Conservation (phyloP, 345 rosid genomes). For the Gossypium mustelinum region DNA sequence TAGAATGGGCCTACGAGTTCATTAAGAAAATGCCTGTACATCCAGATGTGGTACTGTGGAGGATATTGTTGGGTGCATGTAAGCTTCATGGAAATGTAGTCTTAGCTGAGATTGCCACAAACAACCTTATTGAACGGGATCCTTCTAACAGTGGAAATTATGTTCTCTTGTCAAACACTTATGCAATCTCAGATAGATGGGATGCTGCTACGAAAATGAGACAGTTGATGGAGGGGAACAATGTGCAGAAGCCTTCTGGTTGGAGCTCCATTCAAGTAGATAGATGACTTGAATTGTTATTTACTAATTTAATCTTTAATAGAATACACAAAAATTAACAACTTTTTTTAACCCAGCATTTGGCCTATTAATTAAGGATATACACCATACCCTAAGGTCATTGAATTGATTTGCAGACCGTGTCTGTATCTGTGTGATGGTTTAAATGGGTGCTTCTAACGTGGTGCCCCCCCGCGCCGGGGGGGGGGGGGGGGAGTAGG, state of each 20-base stretch:
- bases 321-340: no score
- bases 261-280: conserved; percentile 3
- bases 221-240: conserved; percentile 39
- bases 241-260: conserved; percentile 31
- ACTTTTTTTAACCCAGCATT: no score
- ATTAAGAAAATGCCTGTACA: conserved; percentile 39
- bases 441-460: no score
- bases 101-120: conserved; percentile 46
- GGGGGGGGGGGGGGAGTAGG: no score
- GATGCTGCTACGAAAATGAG: conserved; percentile 43
- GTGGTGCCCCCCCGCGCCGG: no score
- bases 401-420: no score
- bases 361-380: no score
- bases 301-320: no score
- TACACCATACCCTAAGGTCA: no score
- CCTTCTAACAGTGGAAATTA: conserved; percentile 58
- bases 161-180: conserved; percentile 55
- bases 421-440: no score
- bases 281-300: neutral
- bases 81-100: conserved; percentile 51
- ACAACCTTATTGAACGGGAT: conserved; percentile 48
- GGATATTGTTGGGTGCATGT: conserved; percentile 57
- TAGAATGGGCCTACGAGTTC: conserved; percentile 51
- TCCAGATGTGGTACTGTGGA: conserved; percentile 56
- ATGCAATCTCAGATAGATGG: conserved; percentile 58